Evolutionary conservation across 2,329 filamentous ascomycete species (phyloP).

Genomic region (Nemania bipapillata): DNA sequence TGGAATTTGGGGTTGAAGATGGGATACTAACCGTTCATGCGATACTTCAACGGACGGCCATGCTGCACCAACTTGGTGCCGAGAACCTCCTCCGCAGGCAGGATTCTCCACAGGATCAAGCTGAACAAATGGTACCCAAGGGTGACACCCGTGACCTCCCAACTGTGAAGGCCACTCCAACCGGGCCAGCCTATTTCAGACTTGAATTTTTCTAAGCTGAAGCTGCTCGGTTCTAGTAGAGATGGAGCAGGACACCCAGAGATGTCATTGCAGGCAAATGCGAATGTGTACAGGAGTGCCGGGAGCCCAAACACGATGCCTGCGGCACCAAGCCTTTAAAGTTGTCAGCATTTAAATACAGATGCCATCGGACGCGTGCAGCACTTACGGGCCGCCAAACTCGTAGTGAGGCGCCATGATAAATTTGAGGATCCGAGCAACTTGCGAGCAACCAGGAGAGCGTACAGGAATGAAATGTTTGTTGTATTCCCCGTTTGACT

Average conservation of each 20-base stretch:
- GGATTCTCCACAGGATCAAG: conserved; percentile 76
- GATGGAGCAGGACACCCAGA: conserved; percentile 88
- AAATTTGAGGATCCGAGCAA: neutral
- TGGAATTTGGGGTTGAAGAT: conserved; percentile 10
- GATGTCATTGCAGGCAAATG: conserved; percentile 91
- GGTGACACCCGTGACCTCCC: conserved; percentile 73
- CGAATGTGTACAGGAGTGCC: conserved; percentile 78
- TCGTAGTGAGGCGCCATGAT: conserved; percentile 39
- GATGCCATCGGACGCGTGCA: neutral
- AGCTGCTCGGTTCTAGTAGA: conserved; percentile 75
- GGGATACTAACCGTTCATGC: conserved; percentile 74
- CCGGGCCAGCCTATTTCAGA: conserved; percentile 86
- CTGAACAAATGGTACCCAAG: conserved; percentile 83
- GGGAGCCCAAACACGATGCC: conserved; percentile 84
- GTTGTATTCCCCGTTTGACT: neutral
- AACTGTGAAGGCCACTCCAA: conserved; percentile 74
- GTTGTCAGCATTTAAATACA: conserved; percentile 26
- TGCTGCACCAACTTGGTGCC: conserved; percentile 77
- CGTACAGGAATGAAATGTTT: neutral
- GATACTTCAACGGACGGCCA: conserved; percentile 79
- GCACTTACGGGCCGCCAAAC: conserved; percentile 44
- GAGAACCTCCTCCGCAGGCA: conserved; percentile 77
- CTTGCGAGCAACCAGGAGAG: neutral
- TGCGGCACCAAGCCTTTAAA: conserved; percentile 75
- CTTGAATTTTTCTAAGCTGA: conserved; percentile 79